Percentiles rank a stretch among this genome's conserved stretches.
phyloP scores from a whole-genome alignment of 2,329 filamentous ascomycete genomes.

The Ilyonectria destructans region DNA sequence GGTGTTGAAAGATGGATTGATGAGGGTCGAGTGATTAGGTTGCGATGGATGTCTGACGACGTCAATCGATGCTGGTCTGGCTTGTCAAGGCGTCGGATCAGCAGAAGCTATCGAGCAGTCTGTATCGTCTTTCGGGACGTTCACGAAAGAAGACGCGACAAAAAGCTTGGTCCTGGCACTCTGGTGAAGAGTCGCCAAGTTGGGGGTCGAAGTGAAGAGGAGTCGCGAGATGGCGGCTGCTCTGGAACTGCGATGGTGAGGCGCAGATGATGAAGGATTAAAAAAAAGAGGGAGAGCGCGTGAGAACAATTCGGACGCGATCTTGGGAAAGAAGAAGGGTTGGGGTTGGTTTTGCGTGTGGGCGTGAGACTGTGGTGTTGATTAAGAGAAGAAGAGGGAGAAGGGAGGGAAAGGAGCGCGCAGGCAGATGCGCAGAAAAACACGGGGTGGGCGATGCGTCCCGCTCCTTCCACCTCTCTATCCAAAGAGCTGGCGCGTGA shows the following conservation, averaged over 20 bases:
- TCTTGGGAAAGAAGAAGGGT: conserved; percentile 32
- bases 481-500: conserved; percentile 37
- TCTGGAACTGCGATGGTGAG: conserved; percentile 26
- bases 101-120: conserved; percentile 38
- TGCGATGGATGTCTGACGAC: conserved; percentile 25
- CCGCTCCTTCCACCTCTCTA: conserved; percentile 39
- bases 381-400: conserved; percentile 34
- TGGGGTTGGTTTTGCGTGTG: conserved; percentile 43
- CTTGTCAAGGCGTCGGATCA: conserved; percentile 46
- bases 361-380: conserved; percentile 37
- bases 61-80: conserved; percentile 40
- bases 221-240: conserved; percentile 27
- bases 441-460: conserved; percentile 47
- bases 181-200: conserved; percentile 29
- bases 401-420: conserved; percentile 26
- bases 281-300: conserved; percentile 38
- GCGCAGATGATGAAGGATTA: conserved; percentile 29
- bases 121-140: conserved; percentile 20
- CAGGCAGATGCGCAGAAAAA: conserved; percentile 44
- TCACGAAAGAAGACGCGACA: conserved; percentile 22
- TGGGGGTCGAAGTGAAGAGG: conserved; percentile 37
- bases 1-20: conserved; percentile 29
- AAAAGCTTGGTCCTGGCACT: conserved; percentile 6
- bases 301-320: conserved; percentile 34
- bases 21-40: conserved; percentile 34